Evolutionary conservation across 306 rosid genomes (phyloP).

Genomic region (Chamaecrista fasciculata): DNA sequence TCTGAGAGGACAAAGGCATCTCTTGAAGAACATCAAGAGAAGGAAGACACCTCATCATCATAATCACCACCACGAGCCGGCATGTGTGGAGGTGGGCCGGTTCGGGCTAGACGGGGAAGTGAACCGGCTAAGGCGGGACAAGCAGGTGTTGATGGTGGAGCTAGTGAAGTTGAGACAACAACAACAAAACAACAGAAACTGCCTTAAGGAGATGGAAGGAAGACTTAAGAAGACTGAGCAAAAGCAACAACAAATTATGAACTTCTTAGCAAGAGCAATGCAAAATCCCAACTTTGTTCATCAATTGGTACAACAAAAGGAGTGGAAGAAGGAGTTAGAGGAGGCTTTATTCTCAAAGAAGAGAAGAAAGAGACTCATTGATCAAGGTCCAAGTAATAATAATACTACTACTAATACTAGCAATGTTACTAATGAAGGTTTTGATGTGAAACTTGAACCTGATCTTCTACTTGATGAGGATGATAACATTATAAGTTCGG

Average conservation of each 20-base stretch:
- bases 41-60: constrained; percentile 50
- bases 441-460: constrained; percentile 43
- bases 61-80: constrained; percentile 41
- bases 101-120: constrained; percentile 68
- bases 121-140: constrained; percentile 58
- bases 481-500: too few relatives aligned
- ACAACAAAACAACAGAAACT: constrained; percentile 49
- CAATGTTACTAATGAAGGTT: neutral
- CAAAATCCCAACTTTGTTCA: constrained; percentile 56
- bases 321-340: constrained; percentile 49
- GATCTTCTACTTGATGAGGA: too few relatives aligned
- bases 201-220: constrained; percentile 54
- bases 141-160: constrained; percentile 65
- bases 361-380: constrained; percentile 56
- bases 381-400: constrained; percentile 43
- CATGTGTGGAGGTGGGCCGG: constrained; percentile 72
- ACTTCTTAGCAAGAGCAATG: constrained; percentile 74
- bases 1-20: constrained; percentile 72
- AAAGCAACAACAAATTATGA: constrained; percentile 67
- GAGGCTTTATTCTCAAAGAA: constrained; percentile 46
- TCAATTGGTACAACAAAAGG: constrained; percentile 50
- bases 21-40: constrained; percentile 71
- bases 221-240: constrained; percentile 57
- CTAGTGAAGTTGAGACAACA: constrained; percentile 71
- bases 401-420: too few relatives aligned